These are phyloP conservation scores for Acanthamoeba castellanii DNA, from an alignment of 208 protist genomes.

Conservation along the genomic window DNA sequence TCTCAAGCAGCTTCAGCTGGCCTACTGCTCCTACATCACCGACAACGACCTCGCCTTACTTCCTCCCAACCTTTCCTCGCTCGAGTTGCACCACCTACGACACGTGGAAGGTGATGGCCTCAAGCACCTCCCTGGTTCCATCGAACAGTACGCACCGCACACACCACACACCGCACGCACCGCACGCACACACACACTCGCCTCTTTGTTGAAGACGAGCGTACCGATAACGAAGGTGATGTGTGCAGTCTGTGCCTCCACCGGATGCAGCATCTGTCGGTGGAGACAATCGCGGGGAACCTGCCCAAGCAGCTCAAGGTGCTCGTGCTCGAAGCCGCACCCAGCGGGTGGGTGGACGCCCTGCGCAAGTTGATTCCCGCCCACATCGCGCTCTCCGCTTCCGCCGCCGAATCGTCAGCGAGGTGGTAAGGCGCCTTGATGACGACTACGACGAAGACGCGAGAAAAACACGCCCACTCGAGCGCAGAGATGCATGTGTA, in stretches of 20 bases:
- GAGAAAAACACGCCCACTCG: too few relatives aligned
- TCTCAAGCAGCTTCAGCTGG: conserved; percentile 21
- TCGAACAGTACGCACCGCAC: not conserved
- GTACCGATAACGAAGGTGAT: not conserved
- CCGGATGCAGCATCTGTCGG: conserved; percentile 22
- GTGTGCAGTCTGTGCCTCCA: conserved; percentile 9
- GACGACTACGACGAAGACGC: not conserved
- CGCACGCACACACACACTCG: not conserved
- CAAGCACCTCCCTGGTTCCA: not conserved
- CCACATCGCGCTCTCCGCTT: not conserved
- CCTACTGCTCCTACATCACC: conserved; percentile 46
- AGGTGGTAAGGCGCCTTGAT: not conserved
- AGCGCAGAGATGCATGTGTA: too few relatives aligned
- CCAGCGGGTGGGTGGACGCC: conserved; percentile 27
- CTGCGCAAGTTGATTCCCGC: conserved; percentile 32
- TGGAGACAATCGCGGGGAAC: conserved; percentile 41
- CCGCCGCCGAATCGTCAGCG: not conserved
- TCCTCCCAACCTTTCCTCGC: conserved; percentile 1
- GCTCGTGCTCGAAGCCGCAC: not conserved
- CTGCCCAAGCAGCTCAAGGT: conserved; percentile 3
- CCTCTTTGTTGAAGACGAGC: not conserved
- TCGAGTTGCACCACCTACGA: conserved; percentile 8
- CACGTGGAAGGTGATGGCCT: conserved; percentile 47
- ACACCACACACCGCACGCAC: not conserved
- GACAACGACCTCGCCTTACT: not conserved